Evolutionary conservation across 768 basidiomycete species (phyloP).

Genomic region (Suillus discolor): DNA sequence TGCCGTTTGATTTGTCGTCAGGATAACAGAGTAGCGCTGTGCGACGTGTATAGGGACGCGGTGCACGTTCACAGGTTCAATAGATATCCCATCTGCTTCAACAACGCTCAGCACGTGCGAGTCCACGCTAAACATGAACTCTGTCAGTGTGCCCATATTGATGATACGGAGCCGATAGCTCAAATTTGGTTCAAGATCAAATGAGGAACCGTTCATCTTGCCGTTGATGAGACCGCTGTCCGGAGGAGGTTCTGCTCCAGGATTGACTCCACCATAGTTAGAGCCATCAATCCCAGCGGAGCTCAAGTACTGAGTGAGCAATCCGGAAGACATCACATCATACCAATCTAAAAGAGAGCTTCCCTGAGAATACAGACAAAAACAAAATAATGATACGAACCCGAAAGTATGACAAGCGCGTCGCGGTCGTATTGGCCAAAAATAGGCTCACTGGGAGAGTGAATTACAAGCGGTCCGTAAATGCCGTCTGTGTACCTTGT

Average conservation of each 20-base stretch:
- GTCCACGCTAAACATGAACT: constrained; percentile 48
- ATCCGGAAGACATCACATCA: constrained; percentile 30
- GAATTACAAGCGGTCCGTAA: constrained; percentile 49
- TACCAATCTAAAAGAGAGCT: constrained; percentile 33
- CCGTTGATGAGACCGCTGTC: constrained; percentile 40
- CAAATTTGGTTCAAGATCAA: constrained; percentile 36
- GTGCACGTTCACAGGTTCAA: constrained; percentile 41
- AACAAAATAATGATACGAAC: constrained; percentile 22
- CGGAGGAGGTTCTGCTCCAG: constrained; percentile 40
- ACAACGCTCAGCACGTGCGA: constrained; percentile 47
- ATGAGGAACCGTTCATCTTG: constrained; percentile 23
- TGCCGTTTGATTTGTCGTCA: constrained; percentile 41
- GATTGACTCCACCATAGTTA: constrained; percentile 32
- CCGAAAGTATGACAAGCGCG: constrained; percentile 37
- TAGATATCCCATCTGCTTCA: constrained; percentile 49
- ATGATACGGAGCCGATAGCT: constrained; percentile 51
- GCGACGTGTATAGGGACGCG: constrained; percentile 46
- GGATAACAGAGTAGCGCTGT: constrained; percentile 53
- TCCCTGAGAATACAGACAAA: neutral
- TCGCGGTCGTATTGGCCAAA: constrained; percentile 41
- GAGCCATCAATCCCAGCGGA: constrained; percentile 26
- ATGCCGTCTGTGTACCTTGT: constrained; percentile 49
- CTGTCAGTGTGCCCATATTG: constrained; percentile 50
- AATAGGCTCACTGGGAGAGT: constrained; percentile 38
- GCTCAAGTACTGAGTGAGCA: constrained; percentile 34